phyloP scores from a whole-genome alignment of 129 eudicot genomes.

The Dittrichia graveolens region DNA sequence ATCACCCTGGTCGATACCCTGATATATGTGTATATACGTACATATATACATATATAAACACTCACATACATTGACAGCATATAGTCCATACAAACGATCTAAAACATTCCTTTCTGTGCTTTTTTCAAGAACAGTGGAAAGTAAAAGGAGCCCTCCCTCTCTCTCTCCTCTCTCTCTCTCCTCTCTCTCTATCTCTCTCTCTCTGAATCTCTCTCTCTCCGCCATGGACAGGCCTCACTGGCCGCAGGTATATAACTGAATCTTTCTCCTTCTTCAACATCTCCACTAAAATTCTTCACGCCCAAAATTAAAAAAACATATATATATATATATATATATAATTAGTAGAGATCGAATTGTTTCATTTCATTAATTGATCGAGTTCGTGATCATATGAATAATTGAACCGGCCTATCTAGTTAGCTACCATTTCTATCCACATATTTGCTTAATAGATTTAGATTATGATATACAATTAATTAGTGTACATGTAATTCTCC shows the following conservation, averaged over 20 bases:
- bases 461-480: slow-evolving; percentile 15
- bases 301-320: neutral
- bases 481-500: slow-evolving; percentile 30
- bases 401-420: slow-evolving; percentile 16
- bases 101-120: slow-evolving; percentile 53
- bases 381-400: slow-evolving; percentile 31
- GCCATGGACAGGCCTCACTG: slow-evolving; percentile 73
- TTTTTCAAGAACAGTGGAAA: slow-evolving; percentile 45
- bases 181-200: slow-evolving; percentile 2
- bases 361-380: neutral
- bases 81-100: slow-evolving; percentile 40
- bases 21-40: too few relatives aligned
- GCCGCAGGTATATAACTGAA: slow-evolving; percentile 61
- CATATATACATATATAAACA: neutral
- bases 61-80: slow-evolving; percentile 36
- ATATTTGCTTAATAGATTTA: slow-evolving; percentile 1
- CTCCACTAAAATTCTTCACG: slow-evolving; percentile 15
- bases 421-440: neutral
- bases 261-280: slow-evolving; percentile 27
- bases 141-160: slow-evolving; percentile 32
- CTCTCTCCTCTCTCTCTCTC: slow-evolving; percentile 20
- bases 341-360: slow-evolving; percentile 15
- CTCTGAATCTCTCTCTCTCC: slow-evolving; percentile 32
- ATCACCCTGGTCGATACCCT: too few relatives aligned
- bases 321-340: too few relatives aligned